Evolutionary conservation across 306 rosid genomes (phyloP), one percentile per base, ranked within the genome.

Genomic region (Chamaecrista fasciculata): DNA sequence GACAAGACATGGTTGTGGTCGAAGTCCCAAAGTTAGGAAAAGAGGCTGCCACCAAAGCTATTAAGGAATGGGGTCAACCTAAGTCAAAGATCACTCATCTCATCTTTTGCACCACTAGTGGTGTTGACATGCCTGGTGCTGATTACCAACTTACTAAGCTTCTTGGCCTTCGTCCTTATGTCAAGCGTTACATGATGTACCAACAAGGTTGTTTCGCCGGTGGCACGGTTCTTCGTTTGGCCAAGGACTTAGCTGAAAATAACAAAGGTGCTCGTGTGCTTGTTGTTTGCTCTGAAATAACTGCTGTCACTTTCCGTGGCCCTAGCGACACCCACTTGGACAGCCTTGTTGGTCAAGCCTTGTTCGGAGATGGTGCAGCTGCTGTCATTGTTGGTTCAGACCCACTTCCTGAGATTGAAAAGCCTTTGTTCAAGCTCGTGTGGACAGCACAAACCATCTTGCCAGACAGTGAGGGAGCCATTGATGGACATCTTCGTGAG

Each of bases 61-160:
- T 56, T 0, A 56, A 15, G 62, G 62, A 56, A 7, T 56, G 62
- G 62, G 62, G 62, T 14, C 63, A 57, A n/a, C 63, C 63, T 2
- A 57, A 57, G 15, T 57, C 63, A 0, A 57, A 57, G 63, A 57
- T 57, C 11, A 57, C 63, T n/a, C 63, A 57, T 15, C 63, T 57
- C 24, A 57, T 57, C 63, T 57, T 57, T 2, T 57, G 63, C 7
- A 31, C 63, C 25, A 57, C 63, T 1, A 31, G 63, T 18, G 63
- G 63, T 10, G 63, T 57, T 0, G 43, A 57, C 63, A 57, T 57
- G 63, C 42, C 43, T 11, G 63, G 43, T 1, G 42, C 63, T 1
- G 63, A 57, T 36, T 57, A 57, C 63, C 63, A 57, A 20, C 43
- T 57, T 15, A 57, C 43, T 37, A 57, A 57, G 24, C 63, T 57